phyloP scores from a whole-genome alignment of 2,329 filamentous ascomycete species.

The Calonectria hongkongensis region DNA sequence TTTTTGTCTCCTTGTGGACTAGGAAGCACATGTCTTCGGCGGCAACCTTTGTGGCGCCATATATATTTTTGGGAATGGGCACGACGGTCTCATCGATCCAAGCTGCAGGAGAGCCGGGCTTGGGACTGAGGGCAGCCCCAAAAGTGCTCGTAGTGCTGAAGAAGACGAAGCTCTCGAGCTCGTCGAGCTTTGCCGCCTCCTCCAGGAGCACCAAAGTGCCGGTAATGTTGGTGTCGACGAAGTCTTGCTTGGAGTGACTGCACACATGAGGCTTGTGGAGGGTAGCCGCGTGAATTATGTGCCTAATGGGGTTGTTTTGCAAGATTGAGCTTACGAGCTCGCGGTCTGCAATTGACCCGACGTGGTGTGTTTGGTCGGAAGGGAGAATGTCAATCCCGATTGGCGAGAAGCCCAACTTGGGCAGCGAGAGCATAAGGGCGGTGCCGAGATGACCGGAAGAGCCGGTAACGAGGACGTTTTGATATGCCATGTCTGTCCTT shows the following conservation, averaged over 20 bases:
- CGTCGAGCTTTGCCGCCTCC: conserved; percentile 55
- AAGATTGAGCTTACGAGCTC: conserved; percentile 59
- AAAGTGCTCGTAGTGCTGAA: conserved; percentile 69
- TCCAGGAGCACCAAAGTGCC: conserved; percentile 66
- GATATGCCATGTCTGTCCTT: conserved; percentile 41
- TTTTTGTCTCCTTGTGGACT: conserved; percentile 59
- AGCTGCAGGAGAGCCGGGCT: conserved; percentile 60
- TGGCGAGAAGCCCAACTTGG: conserved; percentile 61
- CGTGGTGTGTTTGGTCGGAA: conserved; percentile 59
- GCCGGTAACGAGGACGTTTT: conserved; percentile 67
- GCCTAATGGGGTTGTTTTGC: conserved; percentile 57
- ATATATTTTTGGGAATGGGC: conserved; percentile 68
- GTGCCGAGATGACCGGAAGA: conserved; percentile 68
- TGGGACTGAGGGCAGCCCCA: conserved; percentile 62
- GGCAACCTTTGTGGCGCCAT: conserved; percentile 68
- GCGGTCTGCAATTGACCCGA: conserved; percentile 63
- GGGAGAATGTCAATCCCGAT: conserved; percentile 66
- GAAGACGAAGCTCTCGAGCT: conserved; percentile 65
- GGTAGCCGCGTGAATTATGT: conserved; percentile 67
- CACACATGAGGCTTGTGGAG: conserved; percentile 69
- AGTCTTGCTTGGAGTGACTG: conserved; percentile 66
- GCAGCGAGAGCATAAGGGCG: conserved; percentile 66
- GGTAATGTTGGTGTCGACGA: conserved; percentile 66
- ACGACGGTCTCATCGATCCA: conserved; percentile 66
- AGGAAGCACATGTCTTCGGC: conserved; percentile 69